A percentile compares a stretch with the other conserved stretches of the same genome.
Conservation (phyloP, 2,329 filamentous ascomycete species). For the Cordyceps cateniannulata region DNA sequence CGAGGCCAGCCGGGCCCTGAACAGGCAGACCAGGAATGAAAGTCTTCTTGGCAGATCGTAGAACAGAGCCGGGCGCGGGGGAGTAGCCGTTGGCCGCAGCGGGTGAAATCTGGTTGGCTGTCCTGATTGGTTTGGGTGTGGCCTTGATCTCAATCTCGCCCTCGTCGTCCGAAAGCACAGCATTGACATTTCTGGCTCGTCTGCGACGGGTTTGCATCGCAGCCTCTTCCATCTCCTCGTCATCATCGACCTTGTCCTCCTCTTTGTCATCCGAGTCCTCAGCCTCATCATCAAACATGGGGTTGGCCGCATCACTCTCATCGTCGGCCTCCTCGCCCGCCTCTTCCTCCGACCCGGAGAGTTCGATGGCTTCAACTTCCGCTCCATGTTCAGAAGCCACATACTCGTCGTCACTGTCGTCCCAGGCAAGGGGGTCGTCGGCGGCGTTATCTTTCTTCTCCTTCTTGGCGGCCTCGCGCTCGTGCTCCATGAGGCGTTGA, state of each 20-base stretch:
- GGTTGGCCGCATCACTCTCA: constrained; percentile 27
- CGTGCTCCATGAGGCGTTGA: constrained; percentile 60
- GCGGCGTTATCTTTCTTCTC: constrained; percentile 43
- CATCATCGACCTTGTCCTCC: constrained; percentile 17
- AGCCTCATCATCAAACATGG: constrained; percentile 36
- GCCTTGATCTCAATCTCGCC: constrained; percentile 43
- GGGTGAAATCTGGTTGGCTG: constrained; percentile 33
- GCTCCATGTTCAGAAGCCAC: constrained; percentile 35
- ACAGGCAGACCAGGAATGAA: constrained; percentile 65
- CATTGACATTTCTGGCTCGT: constrained; percentile 42
- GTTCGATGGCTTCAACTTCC: constrained; percentile 26
- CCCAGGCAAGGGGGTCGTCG: constrained; percentile 47
- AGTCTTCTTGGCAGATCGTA: constrained; percentile 62
- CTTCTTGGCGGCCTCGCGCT: constrained; percentile 67
- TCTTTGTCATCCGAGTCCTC: constrained; percentile 19
- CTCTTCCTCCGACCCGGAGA: constrained; percentile 30
- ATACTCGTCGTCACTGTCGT: constrained; percentile 48
- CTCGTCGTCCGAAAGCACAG: constrained; percentile 60
- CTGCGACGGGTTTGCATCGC: constrained; percentile 33
- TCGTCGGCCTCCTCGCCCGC: constrained; percentile 29
- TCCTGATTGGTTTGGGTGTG: constrained; percentile 43
- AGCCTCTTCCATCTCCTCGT: constrained; percentile 34
- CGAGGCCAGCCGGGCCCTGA: constrained; percentile 56
- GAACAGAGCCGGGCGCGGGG: constrained; percentile 54
- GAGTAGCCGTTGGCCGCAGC: constrained; percentile 37